These are phyloP conservation scores for Chytridium lagenaria DNA, from an alignment of 371 early-diverging fungal genomes.

Conservation along the genomic window DNA sequence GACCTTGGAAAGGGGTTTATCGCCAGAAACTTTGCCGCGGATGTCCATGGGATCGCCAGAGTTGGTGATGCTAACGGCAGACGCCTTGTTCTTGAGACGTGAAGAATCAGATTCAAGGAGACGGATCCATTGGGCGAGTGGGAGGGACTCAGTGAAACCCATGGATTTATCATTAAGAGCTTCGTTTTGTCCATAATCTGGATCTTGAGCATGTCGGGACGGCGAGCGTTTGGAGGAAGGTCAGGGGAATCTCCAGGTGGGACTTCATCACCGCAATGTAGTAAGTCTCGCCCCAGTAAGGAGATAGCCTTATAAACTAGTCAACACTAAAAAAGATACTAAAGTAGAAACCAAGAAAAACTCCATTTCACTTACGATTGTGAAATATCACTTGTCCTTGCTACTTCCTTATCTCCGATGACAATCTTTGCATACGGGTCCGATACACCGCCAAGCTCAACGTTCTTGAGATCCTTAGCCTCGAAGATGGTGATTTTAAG, in stretches of 20 bases:
- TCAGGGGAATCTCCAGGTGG: constrained; percentile 23
- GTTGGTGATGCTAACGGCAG: too few relatives aligned
- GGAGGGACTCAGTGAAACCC: constrained; percentile 58
- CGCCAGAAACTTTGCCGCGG: constrained; percentile 15
- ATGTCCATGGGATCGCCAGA: too few relatives aligned
- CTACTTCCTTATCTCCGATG: constrained; percentile 73
- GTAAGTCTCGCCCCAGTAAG: constrained; percentile 54
- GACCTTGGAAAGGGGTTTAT: constrained; percentile 27
- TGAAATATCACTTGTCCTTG: constrained; percentile 56
- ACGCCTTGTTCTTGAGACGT: constrained; percentile 1
- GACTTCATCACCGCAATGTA: constrained; percentile 47
- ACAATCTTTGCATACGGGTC: constrained; percentile 83
- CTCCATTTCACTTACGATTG: constrained; percentile 46
- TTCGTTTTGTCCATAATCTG: constrained; percentile 79
- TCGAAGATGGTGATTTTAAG: constrained; percentile 78
- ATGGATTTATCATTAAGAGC: constrained; percentile 68
- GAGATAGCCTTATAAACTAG: constrained; percentile 40
- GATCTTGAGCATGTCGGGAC: constrained; percentile 44
- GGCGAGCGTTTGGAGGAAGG: neutral
- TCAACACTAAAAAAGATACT: neutral
- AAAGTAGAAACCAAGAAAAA: too few relatives aligned
- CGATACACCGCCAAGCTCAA: constrained; percentile 76
- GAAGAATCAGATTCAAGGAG: constrained; percentile 38
- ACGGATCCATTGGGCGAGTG: constrained; percentile 43
- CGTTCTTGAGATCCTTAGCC: constrained; percentile 77